Evolutionary conservation across 768 basidiomycete genomes (phyloP), one percentile per base, ranked within the genome.

Genomic region (Rossbeevera mucosa): DNA sequence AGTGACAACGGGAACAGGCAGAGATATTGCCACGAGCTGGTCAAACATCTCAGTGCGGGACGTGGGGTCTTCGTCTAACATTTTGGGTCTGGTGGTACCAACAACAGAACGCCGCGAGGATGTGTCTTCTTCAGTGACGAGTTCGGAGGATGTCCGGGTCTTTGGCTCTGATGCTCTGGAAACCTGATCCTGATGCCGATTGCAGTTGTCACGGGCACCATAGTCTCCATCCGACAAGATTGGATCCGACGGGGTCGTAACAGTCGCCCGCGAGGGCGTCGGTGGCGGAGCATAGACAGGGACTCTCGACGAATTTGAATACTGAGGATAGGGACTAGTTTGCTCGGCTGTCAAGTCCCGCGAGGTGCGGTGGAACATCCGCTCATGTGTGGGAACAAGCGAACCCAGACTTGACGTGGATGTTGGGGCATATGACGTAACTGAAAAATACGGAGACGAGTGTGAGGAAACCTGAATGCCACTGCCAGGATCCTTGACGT

Each of bases 391-490:
- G 13, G 68, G 63, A 26, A 68, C n/a, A 4, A 68, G 16, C 25
- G 67, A 68, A 33, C 67, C 67, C 11, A 68, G 50, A 20, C 67
- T 68, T 7, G 67, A 68, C 12, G 64, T 68, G 1, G 67, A 68
- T 0, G 49, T 49, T 21, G 58, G 52, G 6, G 59, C 66, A 13
- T 26, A 51, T 51, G 66, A 58, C 38, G 55, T 52, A 44, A 57
- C 22, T 0, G 53, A 44, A 36, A n/a, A 36, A 26, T 61, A 64
- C 3, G 56, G 52, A 4, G 61, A 51, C 12, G 52, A 31, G 33
- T 36, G 33, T 8, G 33, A 36, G 33, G 33, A 36, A 36, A 36
- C n/a, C 2, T 18, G 33, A 36, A 36, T 36, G 33, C 33, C 33
- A 28, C 48, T 47, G 24, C 44, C 48, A 42, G 54, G 56, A 51